Evolutionary conservation across 1,284 basidiomycete genomes (phyloP).

Genomic region (Pisolithus thermaeus): DNA sequence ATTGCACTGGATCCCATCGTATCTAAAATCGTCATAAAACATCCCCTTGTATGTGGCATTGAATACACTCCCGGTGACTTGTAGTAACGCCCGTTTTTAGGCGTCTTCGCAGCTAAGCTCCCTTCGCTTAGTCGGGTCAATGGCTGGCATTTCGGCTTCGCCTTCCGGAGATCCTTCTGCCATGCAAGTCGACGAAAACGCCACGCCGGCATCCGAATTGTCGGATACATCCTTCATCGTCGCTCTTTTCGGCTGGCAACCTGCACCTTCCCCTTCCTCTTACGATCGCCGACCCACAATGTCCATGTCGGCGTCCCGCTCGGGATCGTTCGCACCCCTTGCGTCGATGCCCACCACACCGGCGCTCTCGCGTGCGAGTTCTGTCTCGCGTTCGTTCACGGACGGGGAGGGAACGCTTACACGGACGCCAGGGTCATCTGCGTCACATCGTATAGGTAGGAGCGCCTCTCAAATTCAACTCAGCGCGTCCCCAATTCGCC

Average conservation of each 20-base stretch:
- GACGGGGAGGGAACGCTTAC: constrained; percentile 11
- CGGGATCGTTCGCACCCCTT: constrained; percentile 35
- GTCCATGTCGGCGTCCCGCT: constrained; percentile 26
- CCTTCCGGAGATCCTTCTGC: constrained; percentile 5
- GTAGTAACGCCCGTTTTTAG: constrained; percentile 25
- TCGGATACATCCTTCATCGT: constrained; percentile 53
- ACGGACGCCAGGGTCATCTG: constrained; percentile 2
- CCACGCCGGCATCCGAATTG: constrained; percentile 2
- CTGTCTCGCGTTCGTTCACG: constrained; percentile 28
- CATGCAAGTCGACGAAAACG: constrained; percentile 9
- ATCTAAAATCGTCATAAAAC: constrained; percentile 52
- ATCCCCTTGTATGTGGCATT: constrained; percentile 55
- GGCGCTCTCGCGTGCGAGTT: constrained; percentile 39
- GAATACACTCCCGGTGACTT: background rate
- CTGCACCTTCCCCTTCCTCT: constrained; percentile 38
- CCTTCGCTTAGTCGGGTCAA: constrained; percentile 34
- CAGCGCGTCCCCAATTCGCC: constrained; percentile 12
- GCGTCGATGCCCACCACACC: constrained; percentile 30
- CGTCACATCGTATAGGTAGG: constrained; percentile 10
- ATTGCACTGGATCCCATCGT: constrained; percentile 46
- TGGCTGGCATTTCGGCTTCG: constrained; percentile 8
- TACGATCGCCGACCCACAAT: constrained; percentile 27
- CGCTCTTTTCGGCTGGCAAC: constrained; percentile 67
- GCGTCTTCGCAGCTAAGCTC: constrained; percentile 40
- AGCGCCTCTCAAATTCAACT: constrained; percentile 17